Conservation (phyloP, 768 basidiomycete genomes). For the Pulveroboletus sp. region DNA sequence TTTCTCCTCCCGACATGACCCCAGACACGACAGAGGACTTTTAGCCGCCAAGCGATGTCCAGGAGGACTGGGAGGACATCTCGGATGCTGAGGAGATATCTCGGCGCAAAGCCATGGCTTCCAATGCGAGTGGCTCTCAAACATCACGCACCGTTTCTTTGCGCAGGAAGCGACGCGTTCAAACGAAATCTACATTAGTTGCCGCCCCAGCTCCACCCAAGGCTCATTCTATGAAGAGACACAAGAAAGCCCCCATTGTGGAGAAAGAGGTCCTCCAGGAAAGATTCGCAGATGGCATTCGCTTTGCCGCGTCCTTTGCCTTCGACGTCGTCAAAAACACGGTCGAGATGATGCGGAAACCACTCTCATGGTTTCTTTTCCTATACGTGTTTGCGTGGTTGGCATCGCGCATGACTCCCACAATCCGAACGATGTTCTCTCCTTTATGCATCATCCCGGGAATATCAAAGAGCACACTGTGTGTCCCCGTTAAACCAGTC, state of each 20-base stretch:
- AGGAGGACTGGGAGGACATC: constrained; percentile 37
- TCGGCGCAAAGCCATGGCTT: constrained; percentile 3
- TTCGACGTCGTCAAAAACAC: constrained; percentile 48
- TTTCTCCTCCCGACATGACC: neutral
- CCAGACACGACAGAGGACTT: neutral
- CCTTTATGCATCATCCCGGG: constrained; percentile 66
- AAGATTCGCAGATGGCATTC: constrained; percentile 21
- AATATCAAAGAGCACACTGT: constrained; percentile 48
- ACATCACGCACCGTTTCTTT: constrained; percentile 16
- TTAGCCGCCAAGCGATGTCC: constrained; percentile 1
- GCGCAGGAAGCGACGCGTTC: constrained; percentile 30
- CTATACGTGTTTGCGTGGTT: constrained; percentile 49
- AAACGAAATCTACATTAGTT: constrained; percentile 18
- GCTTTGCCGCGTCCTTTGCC: constrained; percentile 37
- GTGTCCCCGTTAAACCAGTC: constrained; percentile 22
- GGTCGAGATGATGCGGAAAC: constrained; percentile 49
- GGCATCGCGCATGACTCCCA: constrained; percentile 38
- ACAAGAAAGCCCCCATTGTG: constrained; percentile 28
- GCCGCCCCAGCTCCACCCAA: constrained; percentile 22
- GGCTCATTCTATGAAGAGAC: constrained; percentile 18
- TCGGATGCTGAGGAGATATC: constrained; percentile 17
- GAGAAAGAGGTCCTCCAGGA: constrained; percentile 24
- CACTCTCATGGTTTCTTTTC: constrained; percentile 53
- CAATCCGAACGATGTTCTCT: constrained; percentile 45
- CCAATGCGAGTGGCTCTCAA: constrained; percentile 7